These are phyloP conservation scores for Hypericum perforatum DNA, from an alignment of 345 rosid species.

Conservation along the genomic window DNA sequence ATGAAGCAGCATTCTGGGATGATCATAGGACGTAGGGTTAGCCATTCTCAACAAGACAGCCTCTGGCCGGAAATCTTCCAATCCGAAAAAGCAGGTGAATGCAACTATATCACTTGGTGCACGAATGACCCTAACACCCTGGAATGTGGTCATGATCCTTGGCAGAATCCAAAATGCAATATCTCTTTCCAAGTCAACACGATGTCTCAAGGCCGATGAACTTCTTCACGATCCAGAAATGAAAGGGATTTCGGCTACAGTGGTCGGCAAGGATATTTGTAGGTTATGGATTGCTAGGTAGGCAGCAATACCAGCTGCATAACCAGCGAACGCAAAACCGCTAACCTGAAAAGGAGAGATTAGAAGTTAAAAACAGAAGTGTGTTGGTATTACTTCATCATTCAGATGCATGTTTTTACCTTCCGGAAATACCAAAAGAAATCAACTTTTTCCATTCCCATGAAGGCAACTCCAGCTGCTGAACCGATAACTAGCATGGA, in stretches of 20 bases:
- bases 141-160: too few relatives aligned
- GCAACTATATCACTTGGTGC: too few relatives aligned
- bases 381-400: too few relatives aligned
- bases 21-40: too few relatives aligned
- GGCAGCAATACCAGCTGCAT: constrained; percentile 46
- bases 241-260: constrained; percentile 21
- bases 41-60: too few relatives aligned
- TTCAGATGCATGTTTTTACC: constrained; percentile 24
- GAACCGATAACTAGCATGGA: constrained; percentile 90
- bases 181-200: background rate
- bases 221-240: constrained; percentile 13
- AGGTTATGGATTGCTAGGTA: constrained; percentile 21
- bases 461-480: constrained; percentile 93
- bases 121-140: too few relatives aligned
- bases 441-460: constrained; percentile 99
- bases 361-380: too few relatives aligned
- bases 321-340: constrained; percentile 90
- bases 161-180: too few relatives aligned
- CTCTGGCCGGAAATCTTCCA: too few relatives aligned
- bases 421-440: constrained; percentile 93
- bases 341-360: constrained; percentile 48
- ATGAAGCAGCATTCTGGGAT: too few relatives aligned
- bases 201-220: background rate
- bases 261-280: constrained; percentile 15
- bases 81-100: too few relatives aligned